phyloP scores from a whole-genome alignment of 495 filamentous ascomycete species.

The Daldinia concentrica region DNA sequence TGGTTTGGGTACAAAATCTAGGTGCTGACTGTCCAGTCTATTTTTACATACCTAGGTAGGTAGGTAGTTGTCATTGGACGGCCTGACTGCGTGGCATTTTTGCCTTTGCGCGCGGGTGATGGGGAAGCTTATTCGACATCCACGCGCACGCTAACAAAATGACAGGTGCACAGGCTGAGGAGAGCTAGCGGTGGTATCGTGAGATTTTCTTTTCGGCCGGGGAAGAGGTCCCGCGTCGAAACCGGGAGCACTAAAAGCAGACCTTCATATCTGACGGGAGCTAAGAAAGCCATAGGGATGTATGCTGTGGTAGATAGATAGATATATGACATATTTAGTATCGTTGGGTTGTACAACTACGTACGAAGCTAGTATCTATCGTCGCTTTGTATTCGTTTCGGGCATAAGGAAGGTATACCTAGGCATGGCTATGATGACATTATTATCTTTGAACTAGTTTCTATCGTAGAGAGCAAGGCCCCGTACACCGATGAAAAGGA shows the following conservation, averaged over 20 bases:
- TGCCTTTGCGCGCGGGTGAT: conserved; percentile 33
- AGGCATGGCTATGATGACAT: not conserved
- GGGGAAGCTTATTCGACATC: conserved; percentile 30
- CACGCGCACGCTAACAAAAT: conserved; percentile 5
- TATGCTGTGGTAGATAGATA: too few relatives aligned
- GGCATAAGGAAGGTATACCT: not conserved
- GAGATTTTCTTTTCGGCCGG: not conserved
- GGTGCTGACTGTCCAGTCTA: not conserved
- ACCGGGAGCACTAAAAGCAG: too few relatives aligned
- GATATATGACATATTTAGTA: too few relatives aligned
- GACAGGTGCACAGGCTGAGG: not conserved
- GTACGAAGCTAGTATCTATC: too few relatives aligned
- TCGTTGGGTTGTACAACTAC: too few relatives aligned
- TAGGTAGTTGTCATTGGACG: not conserved
- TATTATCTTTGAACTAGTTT: not conserved
- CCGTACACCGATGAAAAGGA: not conserved
- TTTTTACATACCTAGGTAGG: not conserved
- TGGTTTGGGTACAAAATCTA: too few relatives aligned
- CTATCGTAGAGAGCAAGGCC: not conserved
- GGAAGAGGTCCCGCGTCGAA: not conserved
- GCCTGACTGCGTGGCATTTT: not conserved
- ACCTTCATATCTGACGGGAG: too few relatives aligned
- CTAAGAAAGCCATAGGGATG: too few relatives aligned
- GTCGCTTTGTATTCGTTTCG: not conserved
- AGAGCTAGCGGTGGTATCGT: not conserved